Conservation (phyloP, 345 rosid genomes). For the Orychophragmus violaceus region DNA sequence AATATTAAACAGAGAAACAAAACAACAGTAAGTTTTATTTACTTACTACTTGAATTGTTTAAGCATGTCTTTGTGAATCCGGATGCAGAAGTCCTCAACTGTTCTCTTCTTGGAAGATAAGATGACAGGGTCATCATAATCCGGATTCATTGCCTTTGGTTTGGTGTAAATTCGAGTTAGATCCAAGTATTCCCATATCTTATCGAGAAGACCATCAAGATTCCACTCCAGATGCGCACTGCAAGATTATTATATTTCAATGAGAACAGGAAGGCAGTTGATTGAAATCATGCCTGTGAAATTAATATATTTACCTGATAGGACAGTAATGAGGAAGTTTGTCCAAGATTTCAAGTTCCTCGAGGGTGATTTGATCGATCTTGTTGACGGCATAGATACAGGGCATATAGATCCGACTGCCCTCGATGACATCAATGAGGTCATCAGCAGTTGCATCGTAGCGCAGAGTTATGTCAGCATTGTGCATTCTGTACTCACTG, state of each 20-base stretch:
- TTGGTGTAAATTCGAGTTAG: constrained; percentile 90
- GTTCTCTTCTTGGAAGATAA: constrained; percentile 81
- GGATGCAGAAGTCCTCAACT: constrained; percentile 79
- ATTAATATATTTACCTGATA: constrained; percentile 45
- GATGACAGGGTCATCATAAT: constrained; percentile 94
- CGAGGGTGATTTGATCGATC: constrained; percentile 91
- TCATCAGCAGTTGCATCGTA: constrained; percentile 98
- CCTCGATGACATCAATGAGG: constrained; percentile 95
- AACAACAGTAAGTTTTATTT: neutral
- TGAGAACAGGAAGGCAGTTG: neutral
- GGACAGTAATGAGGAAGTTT: constrained; percentile 98
- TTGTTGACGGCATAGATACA: constrained; percentile 94
- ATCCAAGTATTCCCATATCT: constrained; percentile 83
- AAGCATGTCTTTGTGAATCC: constrained; percentile 91
- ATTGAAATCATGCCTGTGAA: neutral
- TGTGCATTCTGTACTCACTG: constrained; percentile 89
- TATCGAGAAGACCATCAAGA: constrained; percentile 80
- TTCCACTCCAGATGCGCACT: constrained; percentile 98
- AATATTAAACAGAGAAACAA: neutral
- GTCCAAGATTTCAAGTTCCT: constrained; percentile 94
- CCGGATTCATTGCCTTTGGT: constrained; percentile 97
- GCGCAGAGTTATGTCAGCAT: constrained; percentile 89
- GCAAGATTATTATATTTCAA: neutral
- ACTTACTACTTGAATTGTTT: constrained; percentile 95
- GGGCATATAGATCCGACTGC: constrained; percentile 91